Conservation (phyloP, 768 basidiomycete species). For the Butyriboletus loyo region DNA sequence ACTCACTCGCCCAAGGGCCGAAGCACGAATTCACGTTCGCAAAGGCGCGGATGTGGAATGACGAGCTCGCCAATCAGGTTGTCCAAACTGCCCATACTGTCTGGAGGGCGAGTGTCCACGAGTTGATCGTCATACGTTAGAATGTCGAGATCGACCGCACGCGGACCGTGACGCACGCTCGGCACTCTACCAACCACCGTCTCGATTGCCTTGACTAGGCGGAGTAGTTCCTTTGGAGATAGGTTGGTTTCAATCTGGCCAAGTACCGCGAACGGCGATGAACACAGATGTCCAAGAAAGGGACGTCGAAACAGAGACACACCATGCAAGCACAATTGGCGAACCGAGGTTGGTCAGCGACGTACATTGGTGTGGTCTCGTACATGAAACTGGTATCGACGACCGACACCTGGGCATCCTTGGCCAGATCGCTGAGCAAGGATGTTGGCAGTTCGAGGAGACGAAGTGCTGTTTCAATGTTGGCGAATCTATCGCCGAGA, state of each 20-base stretch:
- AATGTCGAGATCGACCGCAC: constrained; percentile 89
- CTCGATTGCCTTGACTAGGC: constrained; percentile 73
- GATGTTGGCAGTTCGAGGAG: constrained; percentile 54
- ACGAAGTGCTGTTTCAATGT: constrained; percentile 76
- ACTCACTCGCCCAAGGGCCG: constrained; percentile 81
- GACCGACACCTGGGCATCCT: constrained; percentile 39
- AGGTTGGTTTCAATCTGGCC: constrained; percentile 73
- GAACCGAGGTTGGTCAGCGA: constrained; percentile 84
- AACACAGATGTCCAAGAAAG: not conserved
- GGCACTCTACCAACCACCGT: constrained; percentile 70
- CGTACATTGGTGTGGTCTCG: constrained; percentile 95
- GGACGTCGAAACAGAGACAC: constrained; percentile 26
- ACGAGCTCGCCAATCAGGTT: constrained; percentile 67
- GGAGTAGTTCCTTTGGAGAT: constrained; percentile 54
- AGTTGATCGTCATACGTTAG: constrained; percentile 50
- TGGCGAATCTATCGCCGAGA: constrained; percentile 78
- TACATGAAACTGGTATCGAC: constrained; percentile 89
- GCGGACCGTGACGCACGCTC: constrained; percentile 80
- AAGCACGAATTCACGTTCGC: constrained; percentile 90
- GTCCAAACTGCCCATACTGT: constrained; percentile 45
- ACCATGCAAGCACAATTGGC: constrained; percentile 92
- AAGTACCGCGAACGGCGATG: not conserved
- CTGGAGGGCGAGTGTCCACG: constrained; percentile 53
- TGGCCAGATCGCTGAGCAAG: constrained; percentile 23
- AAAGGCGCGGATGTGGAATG: constrained; percentile 78